phyloP scores from a whole-genome alignment of 202 grass and related monocot genomes.

The Setaria viridis region DNA sequence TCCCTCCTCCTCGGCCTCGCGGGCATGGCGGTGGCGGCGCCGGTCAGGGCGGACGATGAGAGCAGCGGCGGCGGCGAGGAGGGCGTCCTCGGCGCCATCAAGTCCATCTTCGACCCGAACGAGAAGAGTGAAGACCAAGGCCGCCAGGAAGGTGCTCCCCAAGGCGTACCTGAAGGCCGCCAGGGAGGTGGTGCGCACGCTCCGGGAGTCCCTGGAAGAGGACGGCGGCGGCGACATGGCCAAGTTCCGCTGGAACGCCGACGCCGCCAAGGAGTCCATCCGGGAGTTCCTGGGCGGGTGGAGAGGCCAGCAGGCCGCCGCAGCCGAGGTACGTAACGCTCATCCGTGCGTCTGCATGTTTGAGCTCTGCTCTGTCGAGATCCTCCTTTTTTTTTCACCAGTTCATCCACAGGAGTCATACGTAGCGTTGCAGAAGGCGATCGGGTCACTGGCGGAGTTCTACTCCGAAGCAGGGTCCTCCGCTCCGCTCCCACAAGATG shows the following conservation, averaged over 20 bases:
- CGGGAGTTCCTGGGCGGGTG: constrained; percentile 77
- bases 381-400: too few relatives aligned
- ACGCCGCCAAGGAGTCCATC: constrained; percentile 88
- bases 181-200: constrained; percentile 87
- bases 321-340: constrained; percentile 55
- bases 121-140: constrained; percentile 67
- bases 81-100: constrained; percentile 70
- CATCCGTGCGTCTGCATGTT: neutral
- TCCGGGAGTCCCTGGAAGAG: constrained; percentile 78
- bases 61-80: neutral
- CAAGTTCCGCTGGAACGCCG: constrained; percentile 77
- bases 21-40: constrained; percentile 1
- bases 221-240: constrained; percentile 64
- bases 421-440: constrained; percentile 80
- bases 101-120: constrained; percentile 81
- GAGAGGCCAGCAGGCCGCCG: constrained; percentile 70
- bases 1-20: constrained; percentile 55
- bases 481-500: constrained; percentile 63
- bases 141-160: constrained; percentile 70
- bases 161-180: constrained; percentile 89
- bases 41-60: constrained; percentile 44
- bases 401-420: constrained; percentile 70
- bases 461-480: constrained; percentile 78
- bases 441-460: constrained; percentile 80
- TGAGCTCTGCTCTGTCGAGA: neutral